These are phyloP conservation scores for Tetracladium setigerum DNA, from an alignment of 495 filamentous ascomycete genomes.

Conservation along the genomic window DNA sequence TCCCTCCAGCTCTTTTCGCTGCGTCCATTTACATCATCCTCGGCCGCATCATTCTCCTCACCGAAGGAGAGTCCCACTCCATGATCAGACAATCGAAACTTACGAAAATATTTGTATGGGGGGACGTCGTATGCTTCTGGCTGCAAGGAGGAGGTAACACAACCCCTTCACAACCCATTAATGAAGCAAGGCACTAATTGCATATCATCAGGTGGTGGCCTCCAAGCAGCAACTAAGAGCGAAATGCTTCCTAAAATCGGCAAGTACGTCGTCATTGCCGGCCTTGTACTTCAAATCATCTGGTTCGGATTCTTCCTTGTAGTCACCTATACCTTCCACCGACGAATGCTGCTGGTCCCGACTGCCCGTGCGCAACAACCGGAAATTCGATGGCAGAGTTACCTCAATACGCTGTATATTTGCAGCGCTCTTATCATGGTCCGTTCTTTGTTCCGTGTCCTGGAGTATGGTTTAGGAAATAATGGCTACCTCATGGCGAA, in stretches of 20 bases:
- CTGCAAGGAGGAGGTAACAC: conserved; percentile 26
- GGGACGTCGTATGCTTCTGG: conserved; percentile 34
- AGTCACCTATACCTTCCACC: conserved; percentile 33
- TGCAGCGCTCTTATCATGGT: conserved; percentile 50
- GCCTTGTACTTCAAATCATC: conserved; percentile 40
- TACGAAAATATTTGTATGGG: conserved; percentile 36
- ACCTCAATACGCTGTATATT: conserved; percentile 45
- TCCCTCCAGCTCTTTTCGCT: conserved; percentile 44
- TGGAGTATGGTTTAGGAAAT: conserved; percentile 54
- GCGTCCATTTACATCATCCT: conserved; percentile 49
- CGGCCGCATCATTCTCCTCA: conserved; percentile 33
- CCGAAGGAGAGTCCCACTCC: conserved; percentile 33
- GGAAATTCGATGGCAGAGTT: conserved; percentile 37
- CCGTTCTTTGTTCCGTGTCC: conserved; percentile 51
- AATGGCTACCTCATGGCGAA: conserved; percentile 41
- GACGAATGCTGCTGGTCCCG: conserved; percentile 7
- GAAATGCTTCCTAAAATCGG: conserved; percentile 26
- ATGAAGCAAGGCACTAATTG: conserved; percentile 31
- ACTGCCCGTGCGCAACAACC: conserved; percentile 6
- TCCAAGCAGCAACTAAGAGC: neutral
- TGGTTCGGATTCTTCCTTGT: conserved; percentile 47
- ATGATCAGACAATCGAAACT: conserved; percentile 28
- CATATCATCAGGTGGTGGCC: conserved; percentile 15
- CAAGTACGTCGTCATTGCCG: conserved; percentile 37
- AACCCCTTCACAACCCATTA: neutral